phyloP scores from a whole-genome alignment of 2,329 filamentous ascomycete genomes.

The Neurospora sp. region DNA sequence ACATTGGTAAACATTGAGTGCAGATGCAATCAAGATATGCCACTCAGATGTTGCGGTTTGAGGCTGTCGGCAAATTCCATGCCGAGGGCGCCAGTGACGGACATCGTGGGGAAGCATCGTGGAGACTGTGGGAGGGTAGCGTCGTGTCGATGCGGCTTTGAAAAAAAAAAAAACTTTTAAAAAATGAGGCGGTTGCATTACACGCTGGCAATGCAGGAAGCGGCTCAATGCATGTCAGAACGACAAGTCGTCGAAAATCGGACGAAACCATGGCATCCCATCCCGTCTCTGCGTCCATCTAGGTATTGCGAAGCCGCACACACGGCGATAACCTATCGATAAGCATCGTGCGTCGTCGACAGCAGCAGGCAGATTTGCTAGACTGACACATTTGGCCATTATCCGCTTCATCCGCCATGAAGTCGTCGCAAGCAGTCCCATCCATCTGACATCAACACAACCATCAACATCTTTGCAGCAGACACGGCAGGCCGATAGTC shows the following conservation, averaged over 20 bases:
- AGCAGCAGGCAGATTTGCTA: not conserved
- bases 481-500: not conserved
- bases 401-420: not conserved
- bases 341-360: not conserved
- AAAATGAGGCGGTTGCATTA: constrained; percentile 10
- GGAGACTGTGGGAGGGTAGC: constrained; percentile 2
- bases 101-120: constrained; percentile 2
- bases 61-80: constrained; percentile 3
- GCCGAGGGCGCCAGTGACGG: constrained; percentile 2
- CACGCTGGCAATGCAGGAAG: constrained; percentile 1
- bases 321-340: not conserved
- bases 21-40: constrained; percentile 14
- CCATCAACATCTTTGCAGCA: not conserved
- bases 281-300: not conserved
- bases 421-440: not conserved
- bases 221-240: not conserved
- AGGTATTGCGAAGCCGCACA: not conserved
- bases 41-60: constrained; percentile 8
- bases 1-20: not conserved
- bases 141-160: constrained; percentile 1
- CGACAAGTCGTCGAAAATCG: not conserved
- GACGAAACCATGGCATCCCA: not conserved
- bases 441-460: not conserved
- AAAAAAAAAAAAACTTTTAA: not conserved
- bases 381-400: not conserved